Evolutionary conservation across 73 alveolate genomes (phyloP), one percentile per base, ranked within the genome.

Genomic region (Stentor coeruleus): DNA sequence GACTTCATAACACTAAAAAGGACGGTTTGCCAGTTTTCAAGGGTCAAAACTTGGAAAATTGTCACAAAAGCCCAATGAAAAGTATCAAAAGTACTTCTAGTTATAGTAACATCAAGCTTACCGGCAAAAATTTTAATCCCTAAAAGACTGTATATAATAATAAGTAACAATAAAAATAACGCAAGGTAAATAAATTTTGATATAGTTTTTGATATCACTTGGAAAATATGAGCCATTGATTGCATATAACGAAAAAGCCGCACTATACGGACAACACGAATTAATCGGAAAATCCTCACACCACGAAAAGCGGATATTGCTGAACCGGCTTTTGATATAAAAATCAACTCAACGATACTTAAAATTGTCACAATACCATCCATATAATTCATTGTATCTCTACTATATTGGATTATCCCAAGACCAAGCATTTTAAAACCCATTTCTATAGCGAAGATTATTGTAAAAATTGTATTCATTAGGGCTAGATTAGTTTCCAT

Each of bases 371-470:
- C 81, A 4, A 66, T 58, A 0, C 85, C 87, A 73, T 87, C 93
- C 3, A 87, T 15, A 35, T 58, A 84, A 49, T 87, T 87, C 91
- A 92, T 76, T 39, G 81, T 79, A 83, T 92, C 97, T 35, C 84
- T 28, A 3, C 82, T 60, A 83, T 79, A 90, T 75, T 74, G 80
- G n/a, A 66, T 81, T 28, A 86, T 74, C 3, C 99, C 99, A 38
- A 85, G 73, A 0, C 98, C 99, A 30, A 89, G 20, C 3, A 94
- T 81, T 73, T 92, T 92, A 14, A 92, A 80, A 28, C 92, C 92
- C 95, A 94, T 89, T 82, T 94, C 99, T n/a, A 90, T 41, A 0
- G 88, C 84, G 79, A 94, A 94, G 74, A 91, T 82, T 3, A 88
- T 77, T 3, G 99, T 94, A 84, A 94, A 94, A 41, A 85, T 59